Evolutionary conservation across 345 rosid genomes (phyloP), one percentile per base, ranked within the genome.

Genomic region (Anastatica hierochuntica): DNA sequence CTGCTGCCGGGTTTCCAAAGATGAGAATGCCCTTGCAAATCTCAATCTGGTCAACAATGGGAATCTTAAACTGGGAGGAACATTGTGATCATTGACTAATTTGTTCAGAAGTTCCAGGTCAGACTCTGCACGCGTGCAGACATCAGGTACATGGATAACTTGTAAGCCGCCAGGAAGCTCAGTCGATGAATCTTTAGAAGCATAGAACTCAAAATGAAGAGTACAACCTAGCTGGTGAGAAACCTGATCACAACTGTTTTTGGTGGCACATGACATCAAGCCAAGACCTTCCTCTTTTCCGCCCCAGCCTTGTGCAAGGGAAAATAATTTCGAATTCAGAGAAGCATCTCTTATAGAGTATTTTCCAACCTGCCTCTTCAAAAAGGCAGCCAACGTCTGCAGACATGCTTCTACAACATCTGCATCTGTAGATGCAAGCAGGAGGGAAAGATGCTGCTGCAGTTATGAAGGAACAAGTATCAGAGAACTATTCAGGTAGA

Each of bases 291-390:
- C 96, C 64, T 90, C 98, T 70, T 90, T 87, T 49, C 90, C 95
- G 2, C 98, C 98, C 98, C 98, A 90, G 62, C 98, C 98, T 79
- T 87, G 98, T 17, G 96, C 95, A 69, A 90, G 88, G 49, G 95
- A 75, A 78, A 84, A 90, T 42, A 90, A 66, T 73, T 76, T 87
- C 2, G 95, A 76, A 71, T 60, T 87, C 70, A 90, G 59, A 66
- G 89, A 82, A 45, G 80, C 49, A 58, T 90, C 96, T 70, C 84
- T 74, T 38, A 87, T 82, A 40, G 87, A 76, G 70, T 81, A 76
- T 60, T 84, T 90, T 50, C 95, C 98, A 46, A 75, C 61, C 40
- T 89, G 79, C 67, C 86, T 90, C 72, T 79, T 90, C 54, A 90
- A 64, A 74, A 87, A 84, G 46, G 95, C 88, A 63, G 95, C 87